These are phyloP conservation scores for Alternaria ventricosa DNA, from an alignment of 2,329 filamentous ascomycete species.

Conservation along the genomic window DNA sequence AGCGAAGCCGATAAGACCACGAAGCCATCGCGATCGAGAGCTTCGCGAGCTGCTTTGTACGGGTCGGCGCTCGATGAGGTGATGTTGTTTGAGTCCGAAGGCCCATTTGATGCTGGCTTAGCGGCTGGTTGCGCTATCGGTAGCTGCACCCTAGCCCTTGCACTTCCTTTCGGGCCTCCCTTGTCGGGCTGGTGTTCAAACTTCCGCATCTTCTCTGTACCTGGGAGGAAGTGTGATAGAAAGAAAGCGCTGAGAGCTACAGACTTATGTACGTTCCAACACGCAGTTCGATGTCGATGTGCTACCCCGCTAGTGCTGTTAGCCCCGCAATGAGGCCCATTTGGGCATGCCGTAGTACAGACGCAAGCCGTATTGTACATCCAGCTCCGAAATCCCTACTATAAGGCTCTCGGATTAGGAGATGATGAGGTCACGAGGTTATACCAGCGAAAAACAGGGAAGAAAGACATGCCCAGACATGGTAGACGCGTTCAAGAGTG, in stretches of 20 bases:
- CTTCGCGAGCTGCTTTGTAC: constrained; percentile 50
- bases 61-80: constrained; percentile 22
- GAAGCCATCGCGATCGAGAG: constrained; percentile 75
- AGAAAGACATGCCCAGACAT: not conserved
- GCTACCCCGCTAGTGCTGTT: constrained; percentile 8
- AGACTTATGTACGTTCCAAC: not conserved
- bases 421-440: not conserved
- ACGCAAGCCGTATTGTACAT: not conserved
- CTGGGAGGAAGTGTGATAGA: not conserved
- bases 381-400: not conserved
- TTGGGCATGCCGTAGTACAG: not conserved
- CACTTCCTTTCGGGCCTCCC: constrained; percentile 15
- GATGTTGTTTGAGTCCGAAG: constrained; percentile 12
- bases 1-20: constrained; percentile 74
- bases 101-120: not conserved
- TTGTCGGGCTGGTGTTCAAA: constrained; percentile 18
- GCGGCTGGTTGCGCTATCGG: constrained; percentile 15
- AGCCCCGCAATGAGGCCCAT: not conserved
- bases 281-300: not conserved
- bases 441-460: not conserved
- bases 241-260: not conserved
- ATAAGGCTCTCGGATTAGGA: not conserved
- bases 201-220: not conserved
- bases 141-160: constrained; percentile 14
- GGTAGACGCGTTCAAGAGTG: not conserved